Base-by-base conservation (phyloP, 2,329 filamentous ascomycete genomes). In the Ceratocystis lukuohia region DNA sequence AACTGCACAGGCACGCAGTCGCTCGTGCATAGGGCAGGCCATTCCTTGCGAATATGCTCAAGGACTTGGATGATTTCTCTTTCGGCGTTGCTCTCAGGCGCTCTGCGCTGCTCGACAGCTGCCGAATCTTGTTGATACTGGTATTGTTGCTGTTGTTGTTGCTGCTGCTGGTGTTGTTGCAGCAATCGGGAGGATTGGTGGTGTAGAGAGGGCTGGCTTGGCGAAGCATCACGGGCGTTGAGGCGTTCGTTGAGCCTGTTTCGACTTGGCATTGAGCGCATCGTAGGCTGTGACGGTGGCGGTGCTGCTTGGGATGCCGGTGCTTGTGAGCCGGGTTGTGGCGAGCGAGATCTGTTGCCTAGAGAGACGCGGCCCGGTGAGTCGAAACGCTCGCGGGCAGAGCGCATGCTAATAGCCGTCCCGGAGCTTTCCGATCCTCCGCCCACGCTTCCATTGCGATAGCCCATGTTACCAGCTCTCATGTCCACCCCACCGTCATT, bases 1-100 rank as follows among this genome's bases (percentile, higher is more conserved):
- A 96, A 84, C 75, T 97, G 92, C 45, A 97, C 91, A 1, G 94
- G 94, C 41, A 96, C 85, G 73, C 92, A 96, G 73, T 94, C 88
- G 69, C 88, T 87, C 71, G 88, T 83, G 70, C 89, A 90, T 88
- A 99, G 94, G 71, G 91, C 88, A 56, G 89, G 88, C 93, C 94
- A 99, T 73, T 96, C 91, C 67, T 83, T 79, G 73, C 92, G 87
- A 72, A 99, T 96, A 70, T 89, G 86, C 70, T 90, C 86, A 62
- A 97, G 80, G 1, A 96, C 84, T 71, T 84, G 79, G 62, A 77
- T 76, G 68, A 85, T 84, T 73, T 84, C 80, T 62, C 79, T 76
- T 74, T 84, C 81, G 65, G 81, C 81, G 69, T 76, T 81, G 56
- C 80, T 78, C 71, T 76, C 77, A 68, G 72, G 76, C 69, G 59